A percentile compares a stretch with the other conserved stretches of the same genome.
Evolutionary conservation across 371 early-diverging fungal genomes (phyloP).

Genomic region (Mucor circinelloides): DNA sequence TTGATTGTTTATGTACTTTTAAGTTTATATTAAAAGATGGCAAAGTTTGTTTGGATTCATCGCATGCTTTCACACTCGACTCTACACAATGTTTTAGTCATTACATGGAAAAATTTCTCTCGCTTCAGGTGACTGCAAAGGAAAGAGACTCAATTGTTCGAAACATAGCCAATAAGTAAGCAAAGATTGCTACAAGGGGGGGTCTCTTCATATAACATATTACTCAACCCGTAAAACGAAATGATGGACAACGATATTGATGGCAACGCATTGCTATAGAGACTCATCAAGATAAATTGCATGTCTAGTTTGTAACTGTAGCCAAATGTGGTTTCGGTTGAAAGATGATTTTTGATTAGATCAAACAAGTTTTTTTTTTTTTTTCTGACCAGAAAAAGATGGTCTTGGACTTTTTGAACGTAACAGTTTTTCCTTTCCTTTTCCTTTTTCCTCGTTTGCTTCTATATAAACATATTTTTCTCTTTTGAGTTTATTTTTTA

Average conservation of each 20-base stretch:
- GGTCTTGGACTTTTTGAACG: slow-evolving; percentile 4
- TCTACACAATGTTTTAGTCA: not conserved
- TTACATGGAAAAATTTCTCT: not conserved
- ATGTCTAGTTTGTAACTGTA: not conserved
- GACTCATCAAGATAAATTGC: not conserved
- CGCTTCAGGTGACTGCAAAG: not conserved
- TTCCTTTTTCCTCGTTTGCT: slow-evolving; percentile 2
- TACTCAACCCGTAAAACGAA: not conserved
- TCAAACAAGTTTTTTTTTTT: slow-evolving; percentile 3
- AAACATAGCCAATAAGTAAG: slow-evolving; percentile 26
- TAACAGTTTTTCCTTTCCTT: slow-evolving; percentile 4
- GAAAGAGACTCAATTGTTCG: slow-evolving; percentile 7
- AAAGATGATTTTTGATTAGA: not conserved
- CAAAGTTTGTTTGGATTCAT: not conserved
- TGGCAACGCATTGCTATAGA: not conserved
- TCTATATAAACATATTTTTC: not conserved
- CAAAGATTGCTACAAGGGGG: slow-evolving; percentile 24
- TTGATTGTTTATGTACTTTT: not conserved
- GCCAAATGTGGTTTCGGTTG: not conserved
- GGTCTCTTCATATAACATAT: not conserved
- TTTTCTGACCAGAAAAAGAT: too few relatives aligned
- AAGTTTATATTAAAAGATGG: slow-evolving; percentile 4
- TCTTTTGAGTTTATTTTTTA: not conserved
- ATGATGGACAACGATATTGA: not conserved
- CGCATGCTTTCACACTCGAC: not conserved